These are phyloP conservation scores for Medicago arabica DNA, from an alignment of 306 rosid species.

Conservation along the genomic window DNA sequence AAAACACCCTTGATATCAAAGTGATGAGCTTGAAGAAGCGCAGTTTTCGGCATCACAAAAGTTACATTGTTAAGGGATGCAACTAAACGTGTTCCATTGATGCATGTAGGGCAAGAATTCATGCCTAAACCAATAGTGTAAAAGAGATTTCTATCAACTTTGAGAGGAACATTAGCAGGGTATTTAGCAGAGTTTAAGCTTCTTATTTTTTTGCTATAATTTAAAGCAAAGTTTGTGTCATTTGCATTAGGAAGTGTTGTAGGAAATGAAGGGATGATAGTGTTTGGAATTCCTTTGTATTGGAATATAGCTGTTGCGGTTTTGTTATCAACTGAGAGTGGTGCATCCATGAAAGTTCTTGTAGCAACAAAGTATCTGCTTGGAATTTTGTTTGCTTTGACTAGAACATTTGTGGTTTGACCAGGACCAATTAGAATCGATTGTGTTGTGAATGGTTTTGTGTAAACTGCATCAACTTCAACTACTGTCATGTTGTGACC, in stretches of 20 bases:
- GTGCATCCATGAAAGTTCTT: constrained; percentile 75
- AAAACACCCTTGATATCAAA: constrained; percentile 70
- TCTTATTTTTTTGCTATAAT: constrained; percentile 58
- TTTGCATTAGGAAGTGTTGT: constrained; percentile 59
- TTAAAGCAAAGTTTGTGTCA: constrained; percentile 63
- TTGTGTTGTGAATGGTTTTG: constrained; percentile 75
- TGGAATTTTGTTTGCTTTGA: constrained; percentile 64
- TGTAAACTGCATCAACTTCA: constrained; percentile 91
- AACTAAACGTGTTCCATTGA: constrained; percentile 76
- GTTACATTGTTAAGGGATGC: constrained; percentile 85
- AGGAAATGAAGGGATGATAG: constrained; percentile 73
- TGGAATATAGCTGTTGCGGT: constrained; percentile 82
- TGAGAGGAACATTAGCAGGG: constrained; percentile 83
- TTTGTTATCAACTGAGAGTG: constrained; percentile 71
- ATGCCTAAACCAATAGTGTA: constrained; percentile 74
- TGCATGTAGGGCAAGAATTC: constrained; percentile 66
- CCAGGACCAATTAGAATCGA: constrained; percentile 83
- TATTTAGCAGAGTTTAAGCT: constrained; percentile 66
- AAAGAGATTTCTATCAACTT: constrained; percentile 73
- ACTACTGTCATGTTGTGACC: constrained; percentile 84
- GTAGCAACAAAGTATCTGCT: constrained; percentile 76
- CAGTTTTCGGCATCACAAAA: constrained; percentile 75
- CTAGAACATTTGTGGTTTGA: constrained; percentile 85
- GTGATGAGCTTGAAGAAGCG: constrained; percentile 87
- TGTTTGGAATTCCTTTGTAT: constrained; percentile 71